Percentiles rank a stretch among this genome's conserved stretches.
Conservation (phyloP, 2,329 filamentous ascomycete species). For the Microcera coccophila region DNA sequence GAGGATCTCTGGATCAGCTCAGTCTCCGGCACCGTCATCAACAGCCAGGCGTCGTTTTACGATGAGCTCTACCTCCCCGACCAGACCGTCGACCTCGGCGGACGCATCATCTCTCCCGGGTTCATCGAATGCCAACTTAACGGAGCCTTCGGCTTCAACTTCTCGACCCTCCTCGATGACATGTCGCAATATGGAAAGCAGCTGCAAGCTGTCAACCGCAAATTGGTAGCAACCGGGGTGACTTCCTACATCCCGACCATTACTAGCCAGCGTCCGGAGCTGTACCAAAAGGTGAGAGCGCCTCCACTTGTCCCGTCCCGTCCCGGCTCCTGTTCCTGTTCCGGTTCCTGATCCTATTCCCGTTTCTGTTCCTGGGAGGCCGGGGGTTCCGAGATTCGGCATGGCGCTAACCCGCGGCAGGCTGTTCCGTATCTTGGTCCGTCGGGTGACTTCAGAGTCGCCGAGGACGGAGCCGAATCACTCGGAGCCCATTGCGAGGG, state of each 20-base stretch:
- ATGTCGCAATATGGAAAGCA: slow-evolving; percentile 67
- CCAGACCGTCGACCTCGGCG: slow-evolving; percentile 71
- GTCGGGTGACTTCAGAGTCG: slow-evolving; percentile 55
- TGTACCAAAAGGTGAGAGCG: slow-evolving; percentile 68
- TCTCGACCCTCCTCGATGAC: slow-evolving; percentile 71
- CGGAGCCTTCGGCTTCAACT: slow-evolving; percentile 89
- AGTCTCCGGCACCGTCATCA: slow-evolving; percentile 73
- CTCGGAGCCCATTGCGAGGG: slow-evolving; percentile 89
- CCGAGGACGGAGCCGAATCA: slow-evolving; percentile 74
- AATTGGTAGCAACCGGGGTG: slow-evolving; percentile 73
- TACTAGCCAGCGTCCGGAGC: slow-evolving; percentile 72
- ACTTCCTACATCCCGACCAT: slow-evolving; percentile 85
- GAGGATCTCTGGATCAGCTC: slow-evolving; percentile 90
- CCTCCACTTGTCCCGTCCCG: too few species aligned
- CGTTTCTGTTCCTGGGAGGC: too few species aligned
- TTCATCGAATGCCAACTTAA: slow-evolving; percentile 92
- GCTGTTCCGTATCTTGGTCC: slow-evolving; percentile 75
- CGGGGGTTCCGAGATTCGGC: too few species aligned
- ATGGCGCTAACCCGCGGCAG: slow-evolving; percentile 32
- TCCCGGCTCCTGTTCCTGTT: too few species aligned
- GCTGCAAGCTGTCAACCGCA: slow-evolving; percentile 66
- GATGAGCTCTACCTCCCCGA: slow-evolving; percentile 67
- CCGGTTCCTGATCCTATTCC: too few species aligned
- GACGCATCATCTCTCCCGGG: slow-evolving; percentile 79
- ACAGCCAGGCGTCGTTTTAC: slow-evolving; percentile 65